phyloP scores from a whole-genome alignment of 1,284 basidiomycete genomes.

The Boletus sp. region DNA sequence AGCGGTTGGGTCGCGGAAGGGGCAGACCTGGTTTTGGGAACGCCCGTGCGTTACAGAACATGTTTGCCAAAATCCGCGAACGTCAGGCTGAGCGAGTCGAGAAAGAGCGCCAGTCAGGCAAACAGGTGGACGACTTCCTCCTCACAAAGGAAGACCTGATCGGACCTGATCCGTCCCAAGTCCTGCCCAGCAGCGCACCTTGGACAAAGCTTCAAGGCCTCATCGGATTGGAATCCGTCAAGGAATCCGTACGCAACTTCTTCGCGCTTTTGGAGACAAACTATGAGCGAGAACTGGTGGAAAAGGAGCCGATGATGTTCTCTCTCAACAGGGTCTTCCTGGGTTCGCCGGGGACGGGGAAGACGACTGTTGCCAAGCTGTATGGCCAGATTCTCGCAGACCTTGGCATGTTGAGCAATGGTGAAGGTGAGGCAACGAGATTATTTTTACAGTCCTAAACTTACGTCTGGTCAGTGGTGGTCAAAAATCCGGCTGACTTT shows the following conservation, averaged over 20 bases:
- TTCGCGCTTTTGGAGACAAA: slow-evolving; percentile 48
- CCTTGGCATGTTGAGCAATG: slow-evolving; percentile 57
- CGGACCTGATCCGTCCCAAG: slow-evolving; percentile 56
- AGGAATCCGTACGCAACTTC: slow-evolving; percentile 48
- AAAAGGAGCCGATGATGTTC: slow-evolving; percentile 47
- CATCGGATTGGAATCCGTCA: slow-evolving; percentile 54
- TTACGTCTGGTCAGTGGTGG: slow-evolving; percentile 41
- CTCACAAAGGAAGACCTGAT: slow-evolving; percentile 38
- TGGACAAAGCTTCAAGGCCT: slow-evolving; percentile 52
- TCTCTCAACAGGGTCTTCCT: slow-evolving; percentile 62
- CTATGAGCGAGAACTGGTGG: slow-evolving; percentile 54
- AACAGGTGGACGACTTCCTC: slow-evolving; percentile 16
- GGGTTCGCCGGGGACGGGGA: slow-evolving; percentile 64
- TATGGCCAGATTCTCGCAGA: slow-evolving; percentile 61
- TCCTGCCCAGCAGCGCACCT: slow-evolving; percentile 40
- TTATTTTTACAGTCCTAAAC: neutral
- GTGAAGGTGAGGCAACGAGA: slow-evolving; percentile 49
- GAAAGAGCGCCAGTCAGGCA: slow-evolving; percentile 9
- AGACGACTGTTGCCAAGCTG: slow-evolving; percentile 61
- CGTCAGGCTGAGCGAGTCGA: slow-evolving; percentile 38
- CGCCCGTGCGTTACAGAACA: slow-evolving; percentile 52
- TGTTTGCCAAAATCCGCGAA: slow-evolving; percentile 42
- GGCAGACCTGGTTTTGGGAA: slow-evolving; percentile 59
- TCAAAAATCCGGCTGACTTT: slow-evolving; percentile 67
- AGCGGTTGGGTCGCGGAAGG: slow-evolving; percentile 51